phyloP scores from a whole-genome alignment of 2,329 filamentous ascomycete species.

The Fusarium buxicola region DNA sequence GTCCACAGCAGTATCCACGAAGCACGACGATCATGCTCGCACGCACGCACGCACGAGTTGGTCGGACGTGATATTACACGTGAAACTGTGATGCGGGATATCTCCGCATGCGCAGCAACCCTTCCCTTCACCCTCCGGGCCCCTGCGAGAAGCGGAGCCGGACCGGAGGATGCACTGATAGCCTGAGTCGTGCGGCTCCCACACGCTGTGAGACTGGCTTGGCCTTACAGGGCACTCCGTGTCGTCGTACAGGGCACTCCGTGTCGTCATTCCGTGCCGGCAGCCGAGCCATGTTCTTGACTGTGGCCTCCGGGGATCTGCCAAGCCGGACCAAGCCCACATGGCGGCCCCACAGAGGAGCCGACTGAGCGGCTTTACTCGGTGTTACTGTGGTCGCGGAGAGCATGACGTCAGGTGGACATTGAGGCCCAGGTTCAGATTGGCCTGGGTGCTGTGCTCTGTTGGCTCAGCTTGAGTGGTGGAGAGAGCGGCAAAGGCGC shows the following conservation, averaged over 20 bases:
- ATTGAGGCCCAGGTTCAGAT: not conserved
- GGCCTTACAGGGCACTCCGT: slow-evolving; percentile 3
- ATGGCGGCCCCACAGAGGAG: slow-evolving; percentile 16
- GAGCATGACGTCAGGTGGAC: slow-evolving; percentile 31
- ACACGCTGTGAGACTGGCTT: not conserved
- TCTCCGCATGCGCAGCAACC: slow-evolving; percentile 1
- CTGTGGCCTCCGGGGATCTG: slow-evolving; percentile 28
- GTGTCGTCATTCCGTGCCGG: slow-evolving; percentile 42
- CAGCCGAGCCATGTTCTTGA: slow-evolving; percentile 22
- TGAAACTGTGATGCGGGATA: not conserved
- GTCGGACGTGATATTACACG: slow-evolving; percentile 2
- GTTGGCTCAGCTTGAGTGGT: not conserved
- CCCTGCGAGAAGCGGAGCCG: slow-evolving; percentile 3
- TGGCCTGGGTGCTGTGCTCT: too few relatives aligned
- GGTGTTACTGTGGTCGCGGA: slow-evolving; percentile 33
- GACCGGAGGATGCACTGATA: not conserved
- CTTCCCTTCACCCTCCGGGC: too few relatives aligned
- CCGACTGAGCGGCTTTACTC: slow-evolving; percentile 25
- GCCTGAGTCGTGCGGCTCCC: slow-evolving; percentile 28
- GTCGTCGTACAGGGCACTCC: slow-evolving; percentile 14
- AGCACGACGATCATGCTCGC: slow-evolving; percentile 36
- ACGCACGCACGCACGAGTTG: slow-evolving; percentile 26
- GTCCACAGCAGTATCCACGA: slow-evolving; percentile 31
- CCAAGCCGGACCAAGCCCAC: slow-evolving; percentile 34
- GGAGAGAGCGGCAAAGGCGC: slow-evolving; percentile 28